Evolutionary conservation across 75 land plant genomes (phyloP), one percentile per base, ranked within the genome.

Genomic region (Pinus taeda): DNA sequence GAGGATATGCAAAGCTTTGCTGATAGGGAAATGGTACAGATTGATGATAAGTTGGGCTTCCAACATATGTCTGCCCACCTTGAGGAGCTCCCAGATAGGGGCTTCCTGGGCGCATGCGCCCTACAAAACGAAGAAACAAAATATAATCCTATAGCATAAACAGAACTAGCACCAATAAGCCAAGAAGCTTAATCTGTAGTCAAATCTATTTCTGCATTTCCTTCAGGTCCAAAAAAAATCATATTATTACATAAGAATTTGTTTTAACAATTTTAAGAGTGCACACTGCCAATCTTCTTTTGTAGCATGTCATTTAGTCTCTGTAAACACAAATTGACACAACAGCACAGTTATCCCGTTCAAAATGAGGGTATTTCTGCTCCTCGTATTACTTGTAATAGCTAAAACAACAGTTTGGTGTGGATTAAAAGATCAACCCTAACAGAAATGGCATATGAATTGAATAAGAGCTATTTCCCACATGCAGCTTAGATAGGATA

Each of bases 21-120:
- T 87, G 92, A 72, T 85, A 88, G 61, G 66, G 57, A 37, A 83
- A 83, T 59, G 90, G 70, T 77, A 88, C 77, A 42, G 88, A 82
- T 63, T 85, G 92, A 29, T 85, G 87, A 75, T 90, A 83, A 61
- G 84, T 83, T 65, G 86, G 71, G 64, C 73, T 74, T 75, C 92
- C 88, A 79, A 83, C 60, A 78, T 79, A 85, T 66, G 81, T 65
- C 49, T 83, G 87, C 26, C 91, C 59, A 77, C 80, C 80, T 74
- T 80, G 88, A 6, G 78, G 42, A 57, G 75, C 71, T 62, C 88
- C 90, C 63, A 81, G 21, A 74, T 79, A 85, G 26, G 86, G 86
- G 21, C 57, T 59, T 18, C 78, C 77, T 60, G 90, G 66, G 60
- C 92, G 85, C 57, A 77, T 13, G n/a, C 87, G 85, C 77, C 86